These are phyloP conservation scores for Suillus plorans DNA, from an alignment of 768 basidiomycete species.

Conservation along the genomic window DNA sequence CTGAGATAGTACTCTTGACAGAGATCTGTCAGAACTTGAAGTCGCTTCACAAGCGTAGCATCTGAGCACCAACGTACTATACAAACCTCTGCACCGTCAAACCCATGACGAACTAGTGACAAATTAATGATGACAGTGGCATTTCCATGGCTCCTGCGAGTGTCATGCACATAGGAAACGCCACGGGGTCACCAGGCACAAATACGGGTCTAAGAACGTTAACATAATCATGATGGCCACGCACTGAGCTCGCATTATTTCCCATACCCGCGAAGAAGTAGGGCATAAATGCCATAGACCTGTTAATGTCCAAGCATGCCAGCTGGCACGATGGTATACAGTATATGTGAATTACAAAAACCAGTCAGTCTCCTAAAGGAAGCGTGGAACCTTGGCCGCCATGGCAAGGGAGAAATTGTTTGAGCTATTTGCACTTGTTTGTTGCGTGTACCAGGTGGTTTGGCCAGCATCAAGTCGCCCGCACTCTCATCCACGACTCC, in stretches of 20 bases:
- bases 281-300: neutral
- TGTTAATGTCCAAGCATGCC: neutral
- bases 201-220: neutral
- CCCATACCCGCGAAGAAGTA: neutral
- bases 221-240: neutral
- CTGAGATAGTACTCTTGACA: neutral
- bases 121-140: too few relatives aligned
- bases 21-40: neutral
- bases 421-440: neutral
- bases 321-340: neutral
- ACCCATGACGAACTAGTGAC: neutral
- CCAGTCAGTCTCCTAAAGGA: neutral
- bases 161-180: neutral
- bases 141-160: neutral
- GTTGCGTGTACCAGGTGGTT: neutral
- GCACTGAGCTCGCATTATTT: neutral
- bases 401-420: neutral
- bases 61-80: neutral
- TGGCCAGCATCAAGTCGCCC: conserved; percentile 2
- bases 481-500: conserved; percentile 16
- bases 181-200: neutral
- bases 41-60: neutral
- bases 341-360: neutral
- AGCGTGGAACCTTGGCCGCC: neutral
- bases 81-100: neutral